Evolutionary conservation across 176 grass and related monocot genomes (phyloP), one percentile per base, ranked within the genome.

Genomic region (Paspalum vaginatum): DNA sequence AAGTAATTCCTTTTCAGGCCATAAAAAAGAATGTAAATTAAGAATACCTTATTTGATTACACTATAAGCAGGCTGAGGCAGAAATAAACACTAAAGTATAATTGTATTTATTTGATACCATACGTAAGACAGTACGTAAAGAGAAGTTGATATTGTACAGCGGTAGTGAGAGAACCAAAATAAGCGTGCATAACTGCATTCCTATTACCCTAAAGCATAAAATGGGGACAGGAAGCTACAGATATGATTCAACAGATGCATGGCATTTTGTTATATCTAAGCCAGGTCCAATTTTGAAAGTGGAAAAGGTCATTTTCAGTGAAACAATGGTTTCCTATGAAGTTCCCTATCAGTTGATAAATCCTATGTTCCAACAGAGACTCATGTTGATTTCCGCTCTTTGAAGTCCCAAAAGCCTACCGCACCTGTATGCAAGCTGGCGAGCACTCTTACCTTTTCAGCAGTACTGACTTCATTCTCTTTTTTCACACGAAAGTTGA

Each of bases 401-500:
- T 45, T 41, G 0, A 77, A 66, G 59, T 67, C 46, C 43, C 22
- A 64, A 20, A 88, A 66, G 18, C 38, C 53, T 66, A 52, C 39
- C 62, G 58, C 17, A 21, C 15, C 79, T 51, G 20, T 15, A 57
- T 17, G 50, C 22, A 50, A 43, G n/a, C 5, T 45, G 25, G 40
- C 55, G 62, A 82, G 49, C 25, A 57, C 50, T 59, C 75, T 83
- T 89, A 95, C 96, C 90, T 99, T 93, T 69, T 99, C 96, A 84
- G 78, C 12, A 8, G 76, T 65, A 78, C 73, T 91, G 81, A 95
- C 90, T 93, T 99, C 96, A 74, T 89, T 95, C 75, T 89, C 90
- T 47, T 98, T 98, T 75, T 89, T 87, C 72, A 93, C 90, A 38
- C 92, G 96, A 59, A 91, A 99, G 65, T 95, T 91, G 73, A 99